phyloP scores from a whole-genome alignment of 192 early-diverging fungal genomes.

The Rhizophagus sp. region DNA sequence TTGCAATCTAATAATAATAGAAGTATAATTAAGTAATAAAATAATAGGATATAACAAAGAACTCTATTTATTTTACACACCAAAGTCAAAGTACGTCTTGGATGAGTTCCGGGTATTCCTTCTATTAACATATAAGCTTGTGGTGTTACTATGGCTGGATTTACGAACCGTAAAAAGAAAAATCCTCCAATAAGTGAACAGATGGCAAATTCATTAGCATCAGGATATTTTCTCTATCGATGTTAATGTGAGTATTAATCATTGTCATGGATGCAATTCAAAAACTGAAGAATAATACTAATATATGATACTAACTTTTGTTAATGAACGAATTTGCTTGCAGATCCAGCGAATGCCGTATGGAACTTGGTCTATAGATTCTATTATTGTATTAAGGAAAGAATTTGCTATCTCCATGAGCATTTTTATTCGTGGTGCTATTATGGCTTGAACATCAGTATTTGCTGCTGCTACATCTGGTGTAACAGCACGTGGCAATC shows the following conservation, averaged over 20 bases:
- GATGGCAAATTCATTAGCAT: constrained; percentile 83
- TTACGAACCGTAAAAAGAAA: constrained; percentile 95
- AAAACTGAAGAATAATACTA: neutral
- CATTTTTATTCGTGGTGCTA: constrained; percentile 76
- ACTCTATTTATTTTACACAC: constrained; percentile 38
- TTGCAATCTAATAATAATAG: constrained; percentile 66
- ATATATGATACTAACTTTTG: constrained; percentile 52
- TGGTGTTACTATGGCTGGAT: constrained; percentile 97
- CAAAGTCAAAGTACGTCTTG: constrained; percentile 86
- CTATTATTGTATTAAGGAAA: constrained; percentile 86
- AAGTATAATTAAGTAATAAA: neutral
- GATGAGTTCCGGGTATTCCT: constrained; percentile 72
- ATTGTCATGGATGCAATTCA: neutral
- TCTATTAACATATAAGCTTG: constrained; percentile 94
- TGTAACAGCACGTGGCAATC: constrained; percentile 77
- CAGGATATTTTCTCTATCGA: constrained; percentile 78
- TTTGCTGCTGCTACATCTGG: constrained; percentile 81
- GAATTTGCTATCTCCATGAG: constrained; percentile 84
- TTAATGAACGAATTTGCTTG: constrained; percentile 93
- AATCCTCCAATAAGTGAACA: constrained; percentile 97
- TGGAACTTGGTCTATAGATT: constrained; percentile 80
- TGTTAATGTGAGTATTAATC: constrained; percentile 22
- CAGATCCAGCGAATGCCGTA: constrained; percentile 99
- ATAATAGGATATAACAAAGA: neutral
- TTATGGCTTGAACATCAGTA: constrained; percentile 81